Base-by-base conservation (phyloP, 495 filamentous ascomycete genomes). In the Xylaria bambusicola region DNA sequence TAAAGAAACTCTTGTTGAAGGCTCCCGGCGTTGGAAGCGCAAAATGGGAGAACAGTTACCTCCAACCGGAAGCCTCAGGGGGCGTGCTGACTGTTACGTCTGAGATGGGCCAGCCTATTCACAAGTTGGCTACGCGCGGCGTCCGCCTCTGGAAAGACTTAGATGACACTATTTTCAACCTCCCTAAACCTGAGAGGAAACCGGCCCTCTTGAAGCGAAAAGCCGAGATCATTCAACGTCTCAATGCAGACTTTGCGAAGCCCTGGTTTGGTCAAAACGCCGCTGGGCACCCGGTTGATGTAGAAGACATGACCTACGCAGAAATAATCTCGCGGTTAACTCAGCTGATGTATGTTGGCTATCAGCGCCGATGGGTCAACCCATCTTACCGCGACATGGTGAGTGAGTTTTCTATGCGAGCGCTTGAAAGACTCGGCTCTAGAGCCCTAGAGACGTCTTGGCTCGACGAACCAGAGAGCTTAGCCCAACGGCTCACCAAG, bases 61-160 rank as follows among this genome's bases (percentile, higher is more conserved):
- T 53, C 1, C 51, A 41, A 23, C 89, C 89, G 67, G 83, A 86
- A 12, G 77, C 88, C 44, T 84, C 88, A 47, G 90, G 90, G 67
- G 90, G 90, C 63, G 83, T 93, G 20, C 86, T 93, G 60, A 92
- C 90, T 17, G 89, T 93, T 23, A 79, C 87, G 44, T 93, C 90
- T 3, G 90, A 93, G 68, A 93, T 93, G 90, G 90, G 90, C 42
- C 89, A 93, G 73, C 90, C 90, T 20, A 93, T 93, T 52, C 90
- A 93, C 77, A 93, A 93, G 72, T 75, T 93, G 56, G 90, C 90
- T 26, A 93, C 90, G 20, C 80, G 90, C 46, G 90, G 90, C 75
- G 88, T 93, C 38, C 75, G 83, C 57, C 90, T 93, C 73, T 93
- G 90, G 90, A 83, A 88, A 51, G 90, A 93, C 68, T 88, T 93